phyloP scores from a whole-genome alignment of 345 rosid genomes.

The Eucalyptus regnans region DNA sequence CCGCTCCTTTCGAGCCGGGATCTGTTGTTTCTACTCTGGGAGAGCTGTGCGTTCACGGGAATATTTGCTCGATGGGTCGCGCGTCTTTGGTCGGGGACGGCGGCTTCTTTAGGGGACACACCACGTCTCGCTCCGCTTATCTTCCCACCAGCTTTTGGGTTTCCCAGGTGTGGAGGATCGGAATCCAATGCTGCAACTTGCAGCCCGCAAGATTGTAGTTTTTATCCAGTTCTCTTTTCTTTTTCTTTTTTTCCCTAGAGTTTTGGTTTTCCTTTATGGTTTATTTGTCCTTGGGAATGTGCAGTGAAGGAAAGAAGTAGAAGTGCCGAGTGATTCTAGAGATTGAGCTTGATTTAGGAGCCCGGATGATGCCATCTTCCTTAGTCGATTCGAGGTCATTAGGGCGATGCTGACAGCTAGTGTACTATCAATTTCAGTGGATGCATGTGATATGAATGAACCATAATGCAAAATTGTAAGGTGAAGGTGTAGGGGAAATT shows the following conservation, averaged over 20 bases:
- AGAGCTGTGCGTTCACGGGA: not conserved
- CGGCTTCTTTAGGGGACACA: not conserved
- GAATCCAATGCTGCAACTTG: not conserved
- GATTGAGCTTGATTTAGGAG: not conserved
- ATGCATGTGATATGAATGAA: not conserved
- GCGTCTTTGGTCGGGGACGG: not conserved
- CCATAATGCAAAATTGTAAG: not conserved
- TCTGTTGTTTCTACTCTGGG: not conserved
- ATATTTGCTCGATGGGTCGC: not conserved
- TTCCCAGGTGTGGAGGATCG: not conserved
- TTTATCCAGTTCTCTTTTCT: not conserved
- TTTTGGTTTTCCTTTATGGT: not conserved
- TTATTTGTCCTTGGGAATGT: not conserved
- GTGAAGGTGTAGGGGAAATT: accelerated
- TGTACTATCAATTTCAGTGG: not conserved
- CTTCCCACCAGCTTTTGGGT: not conserved
- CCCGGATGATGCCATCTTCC: not conserved
- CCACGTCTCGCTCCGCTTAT: not conserved
- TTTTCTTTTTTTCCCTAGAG: not conserved
- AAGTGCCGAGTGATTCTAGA: not conserved
- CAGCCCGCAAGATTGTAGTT: not conserved
- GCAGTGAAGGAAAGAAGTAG: not conserved
- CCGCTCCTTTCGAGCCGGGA: not conserved
- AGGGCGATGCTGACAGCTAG: not conserved
- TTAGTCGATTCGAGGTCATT: not conserved